Evolutionary conservation across 2,329 filamentous ascomycete genomes (phyloP), one percentile per base, ranked within the genome.

Genomic region (Drechslerella dactyloides): DNA sequence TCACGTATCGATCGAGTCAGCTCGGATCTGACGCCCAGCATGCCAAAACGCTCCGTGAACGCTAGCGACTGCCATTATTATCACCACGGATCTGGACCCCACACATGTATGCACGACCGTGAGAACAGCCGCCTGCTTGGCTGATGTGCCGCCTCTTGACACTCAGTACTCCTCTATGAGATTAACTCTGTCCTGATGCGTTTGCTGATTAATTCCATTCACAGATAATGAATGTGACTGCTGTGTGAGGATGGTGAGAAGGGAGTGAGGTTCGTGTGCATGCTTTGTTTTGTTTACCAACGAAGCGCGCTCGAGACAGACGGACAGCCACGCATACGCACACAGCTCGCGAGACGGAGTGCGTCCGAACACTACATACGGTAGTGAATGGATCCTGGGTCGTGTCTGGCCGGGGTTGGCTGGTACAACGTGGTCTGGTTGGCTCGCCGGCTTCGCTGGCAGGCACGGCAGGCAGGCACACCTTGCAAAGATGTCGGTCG

Each of bases 361-460:
- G n/a, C n/a, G n/a, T n/a, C n/a, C n/a, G n/a, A n/a, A n/a, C 27
- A 33, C 27, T 33, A 33, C 27, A 8, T 33, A 33, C 8, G 27
- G 52, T 35, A 30, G 54, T 24, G 54, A 54, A 59, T 59, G 48
- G 63, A 64, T 64, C 57, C 66, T 53, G 46, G 65, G 46, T 64
- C 66, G 66, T 70, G 66, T 70, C 66, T 57, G 66, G 63, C 66
- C 54, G 33, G 66, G 66, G 66, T 70, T 70, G 51, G 65, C 54
- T 69, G 56, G 65, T 15, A 42, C 37, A 17, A 42, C 37, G n/a
- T 44, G 1, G 17, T 50, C 23, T 50, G 27, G 30, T 15, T 51
- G 19, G 21, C 44, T 17, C 10, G 6, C 44, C 17, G 44, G 44
- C 17, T 13, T 17, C 11, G 46, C 46, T 51, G 46, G 11, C 46